These are phyloP conservation scores for Hypoxylon rubiginosum DNA, from an alignment of 2,329 filamentous ascomycete genomes.

Conservation along the genomic window DNA sequence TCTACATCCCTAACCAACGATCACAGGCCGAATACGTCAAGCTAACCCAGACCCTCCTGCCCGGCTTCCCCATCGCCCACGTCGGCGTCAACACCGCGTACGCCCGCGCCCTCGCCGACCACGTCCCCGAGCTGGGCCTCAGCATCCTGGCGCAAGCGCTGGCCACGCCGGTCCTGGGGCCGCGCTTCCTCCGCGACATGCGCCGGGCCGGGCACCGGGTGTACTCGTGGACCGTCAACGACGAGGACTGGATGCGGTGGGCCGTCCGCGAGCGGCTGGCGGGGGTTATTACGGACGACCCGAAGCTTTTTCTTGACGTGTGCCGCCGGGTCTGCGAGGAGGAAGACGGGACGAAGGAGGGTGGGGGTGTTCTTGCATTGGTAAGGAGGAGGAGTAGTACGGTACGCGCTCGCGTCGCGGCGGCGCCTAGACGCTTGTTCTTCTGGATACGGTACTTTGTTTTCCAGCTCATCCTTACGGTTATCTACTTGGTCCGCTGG, in stretches of 20 bases:
- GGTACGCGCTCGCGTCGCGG: neutral
- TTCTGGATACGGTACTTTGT: constrained; percentile 32
- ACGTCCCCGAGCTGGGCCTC: constrained; percentile 77
- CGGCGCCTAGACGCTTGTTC: neutral
- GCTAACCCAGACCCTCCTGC: constrained; percentile 71
- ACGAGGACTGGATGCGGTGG: constrained; percentile 84
- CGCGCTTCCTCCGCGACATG: constrained; percentile 74
- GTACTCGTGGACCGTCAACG: constrained; percentile 90
- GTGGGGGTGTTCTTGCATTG: neutral
- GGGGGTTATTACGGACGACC: constrained; percentile 89
- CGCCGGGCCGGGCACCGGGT: constrained; percentile 70
- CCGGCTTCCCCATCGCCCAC: constrained; percentile 73
- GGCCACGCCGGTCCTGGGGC: constrained; percentile 75
- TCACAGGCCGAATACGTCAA: constrained; percentile 75
- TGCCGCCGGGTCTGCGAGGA: constrained; percentile 54
- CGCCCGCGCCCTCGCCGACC: constrained; percentile 76
- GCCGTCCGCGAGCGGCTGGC: constrained; percentile 76
- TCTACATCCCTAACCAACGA: neutral
- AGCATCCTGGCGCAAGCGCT: constrained; percentile 81
- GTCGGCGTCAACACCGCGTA: constrained; percentile 77
- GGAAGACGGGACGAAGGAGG: constrained; percentile 4
- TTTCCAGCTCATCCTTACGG: constrained; percentile 26
- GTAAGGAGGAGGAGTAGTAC: neutral
- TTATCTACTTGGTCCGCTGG: constrained; percentile 29
- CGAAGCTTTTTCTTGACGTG: constrained; percentile 74